A percentile compares a stretch with the other conserved stretches of the same genome.
These are phyloP conservation scores for Xenosphaeropsis pyriputrescens DNA, from an alignment of 2,329 filamentous ascomycete genomes.

Conservation along the genomic window DNA sequence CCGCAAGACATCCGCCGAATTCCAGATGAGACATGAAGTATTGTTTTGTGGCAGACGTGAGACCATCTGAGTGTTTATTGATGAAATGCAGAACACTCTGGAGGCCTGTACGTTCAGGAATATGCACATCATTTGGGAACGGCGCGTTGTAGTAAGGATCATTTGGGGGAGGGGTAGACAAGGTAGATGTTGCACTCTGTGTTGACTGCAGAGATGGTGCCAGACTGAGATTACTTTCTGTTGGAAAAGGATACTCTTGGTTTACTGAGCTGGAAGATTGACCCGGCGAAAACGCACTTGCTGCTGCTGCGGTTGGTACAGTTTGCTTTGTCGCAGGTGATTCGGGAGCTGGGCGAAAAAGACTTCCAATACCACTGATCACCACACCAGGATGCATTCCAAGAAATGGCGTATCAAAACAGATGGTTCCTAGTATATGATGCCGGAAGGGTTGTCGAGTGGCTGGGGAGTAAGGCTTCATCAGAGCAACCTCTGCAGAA, in stretches of 20 bases:
- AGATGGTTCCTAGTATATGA: slow-evolving; percentile 64
- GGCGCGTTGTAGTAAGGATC: slow-evolving; percentile 62
- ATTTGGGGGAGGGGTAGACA: slow-evolving; percentile 10
- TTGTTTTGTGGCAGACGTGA: slow-evolving; percentile 54
- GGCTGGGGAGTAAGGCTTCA: slow-evolving; percentile 18
- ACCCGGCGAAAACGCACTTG: slow-evolving; percentile 7
- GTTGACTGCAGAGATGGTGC: not conserved
- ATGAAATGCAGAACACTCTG: slow-evolving; percentile 60
- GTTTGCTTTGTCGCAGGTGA: slow-evolving; percentile 10
- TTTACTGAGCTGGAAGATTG: slow-evolving; percentile 3
- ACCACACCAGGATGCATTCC: slow-evolving; percentile 84
- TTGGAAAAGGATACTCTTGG: not conserved
- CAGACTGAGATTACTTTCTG: not conserved
- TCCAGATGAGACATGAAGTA: slow-evolving; percentile 72
- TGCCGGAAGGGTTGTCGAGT: slow-evolving; percentile 40
- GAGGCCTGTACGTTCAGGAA: slow-evolving; percentile 56
- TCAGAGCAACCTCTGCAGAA: slow-evolving; percentile 62
- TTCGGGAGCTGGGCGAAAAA: slow-evolving; percentile 43
- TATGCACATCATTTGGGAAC: slow-evolving; percentile 59
- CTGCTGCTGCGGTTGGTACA: slow-evolving; percentile 5
- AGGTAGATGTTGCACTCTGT: slow-evolving; percentile 11
- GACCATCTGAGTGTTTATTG: slow-evolving; percentile 63
- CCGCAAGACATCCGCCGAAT: slow-evolving; percentile 68
- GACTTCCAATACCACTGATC: slow-evolving; percentile 63
- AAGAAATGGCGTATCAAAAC: slow-evolving; percentile 75